Evolutionary conservation across 2,329 filamentous ascomycete species (phyloP).

Genomic region (Allantophomopsis lycopodina): DNA sequence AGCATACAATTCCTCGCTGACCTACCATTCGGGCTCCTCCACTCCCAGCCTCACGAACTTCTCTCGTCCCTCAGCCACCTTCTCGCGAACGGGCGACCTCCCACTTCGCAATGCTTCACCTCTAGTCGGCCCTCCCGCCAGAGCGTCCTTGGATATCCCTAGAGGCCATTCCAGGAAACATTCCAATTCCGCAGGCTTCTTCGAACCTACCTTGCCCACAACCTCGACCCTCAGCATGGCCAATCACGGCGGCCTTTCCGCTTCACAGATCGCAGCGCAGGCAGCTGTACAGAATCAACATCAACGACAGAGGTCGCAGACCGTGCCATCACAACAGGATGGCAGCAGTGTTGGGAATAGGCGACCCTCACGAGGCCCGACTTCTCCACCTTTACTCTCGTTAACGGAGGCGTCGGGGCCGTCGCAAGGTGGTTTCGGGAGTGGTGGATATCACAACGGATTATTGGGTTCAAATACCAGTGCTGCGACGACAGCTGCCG

Average conservation of each 20-base stretch:
- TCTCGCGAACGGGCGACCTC: slow-evolving; percentile 7
- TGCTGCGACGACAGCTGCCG: slow-evolving; percentile 59
- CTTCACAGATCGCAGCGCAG: slow-evolving; percentile 72
- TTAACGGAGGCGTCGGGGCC: slow-evolving; percentile 52
- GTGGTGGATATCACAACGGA: slow-evolving; percentile 41
- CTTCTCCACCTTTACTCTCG: slow-evolving; percentile 48
- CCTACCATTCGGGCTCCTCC: slow-evolving; percentile 19
- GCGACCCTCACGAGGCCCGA: slow-evolving; percentile 25
- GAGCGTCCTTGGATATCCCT: slow-evolving; percentile 13
- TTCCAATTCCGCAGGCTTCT: slow-evolving; percentile 63
- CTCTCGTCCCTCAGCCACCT: slow-evolving; percentile 30
- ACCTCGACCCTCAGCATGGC: slow-evolving; percentile 21
- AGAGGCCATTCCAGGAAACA: slow-evolving; percentile 46
- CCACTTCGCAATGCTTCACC: slow-evolving; percentile 23
- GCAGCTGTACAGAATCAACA: slow-evolving; percentile 55
- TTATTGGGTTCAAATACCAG: slow-evolving; percentile 43
- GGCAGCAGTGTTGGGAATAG: slow-evolving; percentile 9
- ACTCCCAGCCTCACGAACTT: slow-evolving; percentile 36
- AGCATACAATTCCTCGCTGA: slow-evolving; percentile 31
- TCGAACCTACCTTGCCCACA: slow-evolving; percentile 60
- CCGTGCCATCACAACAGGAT: slow-evolving; percentile 40
- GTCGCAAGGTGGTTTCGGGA: slow-evolving; percentile 37
- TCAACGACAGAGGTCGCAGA: slow-evolving; percentile 46
- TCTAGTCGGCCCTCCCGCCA: slow-evolving; percentile 24
- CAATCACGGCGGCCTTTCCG: slow-evolving; percentile 28